Base-by-base conservation (phyloP, 2,329 filamentous ascomycete species). In the Sporothrix euskadiensis region DNA sequence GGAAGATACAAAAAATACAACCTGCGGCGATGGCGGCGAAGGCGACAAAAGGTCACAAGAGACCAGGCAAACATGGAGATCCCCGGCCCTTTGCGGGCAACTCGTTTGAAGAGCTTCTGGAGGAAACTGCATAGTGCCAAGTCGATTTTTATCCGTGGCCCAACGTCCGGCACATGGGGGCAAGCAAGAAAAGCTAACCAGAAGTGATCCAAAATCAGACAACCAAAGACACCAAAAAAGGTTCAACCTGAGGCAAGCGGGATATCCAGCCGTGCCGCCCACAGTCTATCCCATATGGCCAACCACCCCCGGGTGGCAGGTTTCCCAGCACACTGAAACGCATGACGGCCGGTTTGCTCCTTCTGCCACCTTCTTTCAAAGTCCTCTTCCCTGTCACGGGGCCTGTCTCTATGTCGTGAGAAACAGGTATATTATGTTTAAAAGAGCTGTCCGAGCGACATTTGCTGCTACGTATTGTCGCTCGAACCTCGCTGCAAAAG, bases 321-420 rank as follows among this genome's bases (percentile, higher is more conserved):
- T 52, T 39, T 39, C 66, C 66, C 32, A 47, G 61, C 61, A 44
- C 61, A 47, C 66, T 69, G 44, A 66, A 57, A 71, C 52, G 69
- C 57, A 54, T 65, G 59, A 49, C 71, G 57, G 49, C 44, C 63
- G 22, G 22, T 49, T 49, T 49, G 8, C 10, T 63, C n/a, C 63
- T 66, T 32, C 26, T 66, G 19, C 10, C 26, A 19, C 41, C 41
- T n/a, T 66, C 63, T 68, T 68, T 68, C 26, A 12, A 32, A 10
- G 9, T 49, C 26, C 26, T 49, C 4, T 35, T 35, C 39, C 61
- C 19, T 44, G 35, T 65, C 61, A 65, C 26, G 52, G 26, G 14
- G 26, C 52, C 9, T 56, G n/a, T 56, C 52, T 22, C 4, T 56
- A 9, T n/a, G 8, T 54, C n/a, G 26, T 66, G 41, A 8, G 26